phyloP scores from a whole-genome alignment of 2,329 filamentous ascomycete species.

The Penicillium thymicola region DNA sequence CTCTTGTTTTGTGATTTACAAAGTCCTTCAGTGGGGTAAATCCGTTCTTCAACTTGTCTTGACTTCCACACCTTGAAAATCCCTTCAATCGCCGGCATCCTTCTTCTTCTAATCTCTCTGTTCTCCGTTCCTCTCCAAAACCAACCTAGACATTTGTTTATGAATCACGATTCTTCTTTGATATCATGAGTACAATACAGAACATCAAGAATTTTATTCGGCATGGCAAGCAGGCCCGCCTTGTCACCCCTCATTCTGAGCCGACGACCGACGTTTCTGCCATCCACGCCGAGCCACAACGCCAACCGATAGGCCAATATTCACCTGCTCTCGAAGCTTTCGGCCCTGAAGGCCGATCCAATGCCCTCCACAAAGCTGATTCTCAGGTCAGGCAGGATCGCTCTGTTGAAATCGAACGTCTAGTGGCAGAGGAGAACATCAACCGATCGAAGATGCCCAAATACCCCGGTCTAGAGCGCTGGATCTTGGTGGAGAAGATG shows the following conservation, averaged over 20 bases:
- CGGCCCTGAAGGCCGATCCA: constrained; percentile 55
- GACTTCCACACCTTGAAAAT: background rate
- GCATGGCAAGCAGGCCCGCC: constrained; percentile 91
- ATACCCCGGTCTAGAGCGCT: constrained; percentile 82
- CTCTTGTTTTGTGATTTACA: background rate
- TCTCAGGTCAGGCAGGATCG: constrained; percentile 55
- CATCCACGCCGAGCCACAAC: constrained; percentile 63
- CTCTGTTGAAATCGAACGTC: constrained; percentile 70
- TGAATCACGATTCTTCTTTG: constrained; percentile 7
- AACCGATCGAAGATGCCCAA: constrained; percentile 79
- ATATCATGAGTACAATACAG: constrained; percentile 71
- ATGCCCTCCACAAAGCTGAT: constrained; percentile 64
- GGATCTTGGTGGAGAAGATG: constrained; percentile 92
- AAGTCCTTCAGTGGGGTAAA: background rate
- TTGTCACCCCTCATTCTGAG: constrained; percentile 58
- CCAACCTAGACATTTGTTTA: background rate
- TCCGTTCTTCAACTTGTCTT: background rate
- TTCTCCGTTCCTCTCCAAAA: constrained; percentile 1
- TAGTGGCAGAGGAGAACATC: constrained; percentile 88
- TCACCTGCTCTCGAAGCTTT: constrained; percentile 59
- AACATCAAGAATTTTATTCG: constrained; percentile 98
- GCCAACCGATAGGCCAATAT: constrained; percentile 47
- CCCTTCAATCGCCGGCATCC: background rate
- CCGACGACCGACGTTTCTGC: constrained; percentile 62
- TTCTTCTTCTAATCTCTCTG: background rate